A percentile compares a stretch with the other conserved stretches of the same genome.
phyloP scores from a whole-genome alignment of 2,329 filamentous ascomycete species.

The Sporothrix brasiliensis region DNA sequence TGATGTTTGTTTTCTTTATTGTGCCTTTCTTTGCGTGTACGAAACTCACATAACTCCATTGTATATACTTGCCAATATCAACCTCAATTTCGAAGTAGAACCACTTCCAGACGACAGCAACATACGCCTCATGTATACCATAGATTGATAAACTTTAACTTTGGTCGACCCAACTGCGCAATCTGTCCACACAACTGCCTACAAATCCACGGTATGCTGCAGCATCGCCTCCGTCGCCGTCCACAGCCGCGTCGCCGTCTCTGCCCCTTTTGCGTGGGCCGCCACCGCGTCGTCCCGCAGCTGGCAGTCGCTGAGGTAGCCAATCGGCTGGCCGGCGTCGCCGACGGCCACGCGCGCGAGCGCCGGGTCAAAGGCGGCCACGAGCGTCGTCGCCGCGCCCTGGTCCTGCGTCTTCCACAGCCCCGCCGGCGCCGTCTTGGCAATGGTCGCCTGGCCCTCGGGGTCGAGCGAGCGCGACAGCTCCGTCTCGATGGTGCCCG shows the following conservation, averaged over 20 bases:
- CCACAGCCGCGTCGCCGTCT: constrained; percentile 50
- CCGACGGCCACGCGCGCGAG: constrained; percentile 37
- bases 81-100: too few species aligned
- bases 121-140: too few species aligned
- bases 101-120: too few species aligned
- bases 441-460: constrained; percentile 38
- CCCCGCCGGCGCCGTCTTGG: constrained; percentile 39
- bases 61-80: too few species aligned
- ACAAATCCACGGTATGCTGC: constrained; percentile 9
- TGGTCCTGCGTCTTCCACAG: constrained; percentile 46
- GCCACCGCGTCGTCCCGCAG: constrained; percentile 40
- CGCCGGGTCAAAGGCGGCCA: constrained; percentile 48
- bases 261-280: constrained; percentile 42
- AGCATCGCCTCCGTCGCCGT: constrained; percentile 47
- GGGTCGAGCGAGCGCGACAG: constrained; percentile 40
- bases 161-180: too few species aligned
- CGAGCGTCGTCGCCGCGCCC: constrained; percentile 47
- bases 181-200: too few species aligned
- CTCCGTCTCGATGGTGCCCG: constrained; percentile 42
- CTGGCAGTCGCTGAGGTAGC: constrained; percentile 49
- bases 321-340: constrained; percentile 39
- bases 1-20: too few species aligned
- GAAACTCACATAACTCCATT: too few species aligned
- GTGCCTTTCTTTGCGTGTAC: too few species aligned
- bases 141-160: too few species aligned